Evolutionary conservation across 108 stramenopile species (phyloP).

Genomic region (Fistulifera solaris): DNA sequence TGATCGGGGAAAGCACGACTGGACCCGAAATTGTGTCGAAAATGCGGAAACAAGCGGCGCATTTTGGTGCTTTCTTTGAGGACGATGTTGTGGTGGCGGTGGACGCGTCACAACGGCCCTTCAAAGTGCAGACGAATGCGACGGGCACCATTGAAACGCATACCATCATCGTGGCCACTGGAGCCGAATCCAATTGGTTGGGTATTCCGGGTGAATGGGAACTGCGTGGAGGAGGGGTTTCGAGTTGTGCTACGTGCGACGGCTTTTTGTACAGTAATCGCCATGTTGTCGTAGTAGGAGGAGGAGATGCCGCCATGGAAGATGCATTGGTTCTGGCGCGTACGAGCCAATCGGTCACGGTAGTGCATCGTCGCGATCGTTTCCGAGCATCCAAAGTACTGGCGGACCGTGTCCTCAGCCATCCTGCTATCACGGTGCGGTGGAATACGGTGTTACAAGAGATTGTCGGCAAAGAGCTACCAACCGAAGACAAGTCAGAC

Average conservation of each 20-base stretch:
- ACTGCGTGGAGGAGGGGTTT: slow-evolving; percentile 85
- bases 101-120: slow-evolving; percentile 46
- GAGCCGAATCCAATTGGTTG: slow-evolving; percentile 91
- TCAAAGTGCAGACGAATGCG: slow-evolving; percentile 59
- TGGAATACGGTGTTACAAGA: slow-evolving; percentile 79
- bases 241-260: slow-evolving; percentile 94
- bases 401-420: slow-evolving; percentile 73
- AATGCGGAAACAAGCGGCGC: slow-evolving; percentile 80
- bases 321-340: slow-evolving; percentile 89
- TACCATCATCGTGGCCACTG: slow-evolving; percentile 89
- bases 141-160: slow-evolving; percentile 68
- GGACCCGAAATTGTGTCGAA: slow-evolving; percentile 74
- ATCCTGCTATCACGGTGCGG: slow-evolving; percentile 71
- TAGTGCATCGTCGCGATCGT: slow-evolving; percentile 85
- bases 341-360: slow-evolving; percentile 69
- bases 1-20: slow-evolving; percentile 56
- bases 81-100: slow-evolving; percentile 58
- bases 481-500: slow-evolving; percentile 8
- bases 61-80: slow-evolving; percentile 78
- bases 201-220: slow-evolving; percentile 79
- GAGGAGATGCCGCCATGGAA: slow-evolving; percentile 95
- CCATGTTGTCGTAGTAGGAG: slow-evolving; percentile 89
- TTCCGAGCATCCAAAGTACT: slow-evolving; percentile 88
- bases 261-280: slow-evolving; percentile 75
- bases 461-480: slow-evolving; percentile 46